Percentiles rank a stretch among this genome's conserved stretches.
Conservation (phyloP, 352 stramenopile species). For the Phytophthora vignae region DNA sequence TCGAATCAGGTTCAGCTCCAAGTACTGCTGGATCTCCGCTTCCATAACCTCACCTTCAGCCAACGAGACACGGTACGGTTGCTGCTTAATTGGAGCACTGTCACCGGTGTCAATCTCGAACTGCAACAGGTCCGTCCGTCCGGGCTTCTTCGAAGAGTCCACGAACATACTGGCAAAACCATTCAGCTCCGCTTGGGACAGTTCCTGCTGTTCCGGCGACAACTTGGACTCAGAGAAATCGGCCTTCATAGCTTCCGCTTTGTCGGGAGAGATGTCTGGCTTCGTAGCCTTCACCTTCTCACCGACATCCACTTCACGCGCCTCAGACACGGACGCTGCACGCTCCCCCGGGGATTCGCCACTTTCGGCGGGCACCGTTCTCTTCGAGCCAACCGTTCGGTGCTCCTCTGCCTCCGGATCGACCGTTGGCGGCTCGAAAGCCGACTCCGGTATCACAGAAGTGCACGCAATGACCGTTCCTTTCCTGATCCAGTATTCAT, state of each 20-base stretch:
- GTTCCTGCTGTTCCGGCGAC: no score
- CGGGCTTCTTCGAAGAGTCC: no score
- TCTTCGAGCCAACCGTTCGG: background rate
- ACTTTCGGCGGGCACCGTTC: background rate
- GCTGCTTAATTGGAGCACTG: slow-evolving; percentile 10
- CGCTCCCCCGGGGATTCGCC: background rate
- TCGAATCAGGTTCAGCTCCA: slow-evolving; percentile 3
- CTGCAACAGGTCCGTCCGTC: no score
- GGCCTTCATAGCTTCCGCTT: background rate
- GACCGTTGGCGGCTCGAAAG: slow-evolving; percentile 1
- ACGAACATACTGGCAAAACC: no score
- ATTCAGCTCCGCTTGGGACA: no score
- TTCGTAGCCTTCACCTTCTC: background rate
- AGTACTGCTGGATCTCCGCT: slow-evolving; percentile 11
- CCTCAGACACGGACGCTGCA: background rate
- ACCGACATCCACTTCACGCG: no score
- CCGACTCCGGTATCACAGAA: slow-evolving; percentile 1
- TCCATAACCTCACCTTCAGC: slow-evolving; percentile 19
- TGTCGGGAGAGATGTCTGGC: background rate
- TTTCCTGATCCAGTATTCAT: no score
- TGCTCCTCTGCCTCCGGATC: background rate
- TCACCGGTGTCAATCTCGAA: slow-evolving; percentile 3
- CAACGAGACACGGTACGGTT: slow-evolving; percentile 12
- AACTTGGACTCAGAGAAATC: slow-evolving; percentile 4
- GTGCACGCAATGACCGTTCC: background rate